Evolutionary conservation across 2,329 filamentous ascomycete genomes (phyloP).

Genomic region (Stemphylium beticola): DNA sequence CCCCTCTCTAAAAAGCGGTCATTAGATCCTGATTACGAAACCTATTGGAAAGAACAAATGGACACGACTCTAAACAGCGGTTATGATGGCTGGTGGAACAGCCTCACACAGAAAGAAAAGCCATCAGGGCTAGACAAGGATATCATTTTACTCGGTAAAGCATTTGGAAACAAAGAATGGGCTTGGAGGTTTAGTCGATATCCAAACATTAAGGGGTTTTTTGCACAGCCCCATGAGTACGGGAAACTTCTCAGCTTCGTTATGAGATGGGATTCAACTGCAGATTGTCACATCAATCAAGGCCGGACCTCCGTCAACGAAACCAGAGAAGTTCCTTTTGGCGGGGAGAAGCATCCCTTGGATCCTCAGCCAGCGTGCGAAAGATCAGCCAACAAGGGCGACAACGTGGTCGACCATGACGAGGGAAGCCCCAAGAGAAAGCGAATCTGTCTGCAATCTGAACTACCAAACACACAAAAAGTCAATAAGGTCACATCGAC

Average conservation of each 20-base stretch:
- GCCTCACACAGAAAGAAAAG: too few relatives aligned
- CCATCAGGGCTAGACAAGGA: too few relatives aligned
- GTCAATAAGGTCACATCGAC: background rate
- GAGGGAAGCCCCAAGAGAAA: background rate
- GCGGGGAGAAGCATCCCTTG: too few relatives aligned
- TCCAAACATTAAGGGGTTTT: background rate
- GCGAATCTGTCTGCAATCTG: background rate
- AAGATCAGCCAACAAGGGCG: background rate
- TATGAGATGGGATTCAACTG: background rate
- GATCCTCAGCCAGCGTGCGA: background rate
- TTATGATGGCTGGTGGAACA: too few relatives aligned
- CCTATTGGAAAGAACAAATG: too few relatives aligned
- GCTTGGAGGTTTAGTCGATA: background rate
- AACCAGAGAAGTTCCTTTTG: background rate
- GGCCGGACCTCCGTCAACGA: background rate
- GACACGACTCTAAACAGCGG: too few relatives aligned
- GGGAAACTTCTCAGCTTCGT: background rate
- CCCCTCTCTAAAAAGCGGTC: too few relatives aligned
- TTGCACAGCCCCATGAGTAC: background rate
- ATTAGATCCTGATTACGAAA: too few relatives aligned
- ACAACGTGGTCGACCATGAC: background rate
- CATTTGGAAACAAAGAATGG: background rate
- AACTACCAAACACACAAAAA: background rate
- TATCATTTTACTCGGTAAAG: background rate
- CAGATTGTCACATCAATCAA: background rate